Percentiles rank a stretch among this genome's conserved stretches.
These are phyloP conservation scores for Cladosporium colombiae DNA, from an alignment of 2,329 filamentous ascomycete genomes.

Conservation along the genomic window DNA sequence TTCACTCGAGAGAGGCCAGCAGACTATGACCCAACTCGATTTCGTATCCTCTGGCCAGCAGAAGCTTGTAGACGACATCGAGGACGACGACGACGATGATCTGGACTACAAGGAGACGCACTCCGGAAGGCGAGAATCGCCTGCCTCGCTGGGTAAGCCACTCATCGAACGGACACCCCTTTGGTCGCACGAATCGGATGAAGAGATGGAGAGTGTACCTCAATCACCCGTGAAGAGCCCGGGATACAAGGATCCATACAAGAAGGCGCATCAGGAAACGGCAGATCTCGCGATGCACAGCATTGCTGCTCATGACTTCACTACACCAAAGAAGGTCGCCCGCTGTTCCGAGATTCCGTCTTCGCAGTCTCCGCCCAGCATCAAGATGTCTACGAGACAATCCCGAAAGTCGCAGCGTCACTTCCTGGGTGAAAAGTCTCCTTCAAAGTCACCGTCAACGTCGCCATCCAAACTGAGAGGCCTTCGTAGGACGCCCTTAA, in stretches of 20 bases:
- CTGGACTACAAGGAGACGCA: not conserved
- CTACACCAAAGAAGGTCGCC: slow-evolving; percentile 21
- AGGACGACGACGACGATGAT: slow-evolving; percentile 11
- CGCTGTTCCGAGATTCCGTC: slow-evolving; percentile 25
- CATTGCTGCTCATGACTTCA: slow-evolving; percentile 16
- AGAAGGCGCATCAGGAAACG: not conserved
- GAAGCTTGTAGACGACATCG: not conserved
- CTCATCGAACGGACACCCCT: not conserved
- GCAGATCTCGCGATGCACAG: slow-evolving; percentile 11
- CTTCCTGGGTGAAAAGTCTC: not conserved
- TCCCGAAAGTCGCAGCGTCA: slow-evolving; percentile 3
- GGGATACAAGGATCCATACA: not conserved
- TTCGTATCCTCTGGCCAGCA: not conserved
- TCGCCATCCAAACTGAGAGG: not conserved
- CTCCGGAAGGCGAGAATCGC: not conserved
- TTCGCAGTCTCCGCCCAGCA: slow-evolving; percentile 28
- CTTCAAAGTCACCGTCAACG: slow-evolving; percentile 2
- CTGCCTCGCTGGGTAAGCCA: not conserved
- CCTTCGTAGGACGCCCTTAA: slow-evolving; percentile 23
- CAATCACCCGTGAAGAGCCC: not conserved
- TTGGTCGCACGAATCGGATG: not conserved
- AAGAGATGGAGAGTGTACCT: not conserved
- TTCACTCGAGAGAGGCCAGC: slow-evolving; percentile 17
- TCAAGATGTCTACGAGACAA: slow-evolving; percentile 22
- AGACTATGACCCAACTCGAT: slow-evolving; percentile 22